Base-by-base conservation (phyloP, 2,329 filamentous ascomycete genomes). In the Neocatenulostroma microsporum region DNA sequence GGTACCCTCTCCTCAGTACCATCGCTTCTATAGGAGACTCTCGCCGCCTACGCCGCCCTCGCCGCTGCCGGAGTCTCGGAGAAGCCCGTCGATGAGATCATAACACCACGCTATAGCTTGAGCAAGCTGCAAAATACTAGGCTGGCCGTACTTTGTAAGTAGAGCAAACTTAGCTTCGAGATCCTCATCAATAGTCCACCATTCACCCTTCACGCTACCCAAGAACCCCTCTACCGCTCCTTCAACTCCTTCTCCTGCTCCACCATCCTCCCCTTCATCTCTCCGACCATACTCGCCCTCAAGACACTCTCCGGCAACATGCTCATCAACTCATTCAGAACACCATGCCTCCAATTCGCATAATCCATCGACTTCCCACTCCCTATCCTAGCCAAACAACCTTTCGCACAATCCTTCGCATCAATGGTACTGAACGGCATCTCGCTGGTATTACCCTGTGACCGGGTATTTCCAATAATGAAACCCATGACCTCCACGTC, bases 401-500 rank as follows among this genome's bases (percentile, higher is more conserved):
- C 46, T 15, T 19, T 37, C 10, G 44, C 47, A 25, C 39, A 41
- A 15, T 40, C 39, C 10, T 13, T 10, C 10, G 41, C 34, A 12
- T 24, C 20, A 10, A 45, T 37, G 4, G 41, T 50, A 10, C 43
- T 30, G 17, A 39, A 34, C 23, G 37, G 32, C 41, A 44, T 36
- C 10, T 38, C 37, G 30, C 5, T 23, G 23, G 17, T 41, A 23
- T 37, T 42, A n/a, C 13, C 31, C 17, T 12, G 25, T 11, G 41
- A 45, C 11, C 27, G 30, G 4, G 39, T 42, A 28, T 49, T 48
- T 15, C 37, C 41, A 15, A 50, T 48, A 5, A 44, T 23, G 23
- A 40, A 39, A 21, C 44, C 36, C 28, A 37, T 36, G 30, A 47
- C 42, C 29, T 51, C 47, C 1, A 70, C 58, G 23, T 68, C 61